These are phyloP conservation scores for Pleomassaria siparia DNA, from an alignment of 2,329 filamentous ascomycete genomes.

Conservation along the genomic window DNA sequence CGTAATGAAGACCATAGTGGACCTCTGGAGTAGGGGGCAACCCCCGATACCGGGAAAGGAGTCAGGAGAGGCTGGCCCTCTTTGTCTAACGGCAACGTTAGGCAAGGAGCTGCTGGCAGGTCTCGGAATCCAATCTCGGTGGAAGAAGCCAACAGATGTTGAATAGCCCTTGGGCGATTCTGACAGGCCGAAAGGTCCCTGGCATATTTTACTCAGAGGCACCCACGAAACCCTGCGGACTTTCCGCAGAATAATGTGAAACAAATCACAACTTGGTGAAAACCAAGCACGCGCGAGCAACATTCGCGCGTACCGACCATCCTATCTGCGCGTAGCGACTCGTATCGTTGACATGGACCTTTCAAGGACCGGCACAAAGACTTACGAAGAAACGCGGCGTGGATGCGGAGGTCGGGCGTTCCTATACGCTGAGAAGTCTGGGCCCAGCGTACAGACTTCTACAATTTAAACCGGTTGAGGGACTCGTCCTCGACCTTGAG, in stretches of 20 bases:
- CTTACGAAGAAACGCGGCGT: too few species aligned
- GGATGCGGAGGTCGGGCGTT: too few species aligned
- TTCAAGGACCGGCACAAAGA: too few species aligned
- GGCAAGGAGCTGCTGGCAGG: conserved; percentile 22
- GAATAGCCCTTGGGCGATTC: conserved; percentile 19
- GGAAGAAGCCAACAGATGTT: conserved; percentile 40
- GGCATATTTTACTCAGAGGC: conserved; percentile 34
- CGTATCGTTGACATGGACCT: too few species aligned
- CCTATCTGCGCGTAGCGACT: too few species aligned
- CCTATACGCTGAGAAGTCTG: neutral
- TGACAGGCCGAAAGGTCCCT: conserved; percentile 35
- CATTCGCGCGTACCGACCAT: too few species aligned
- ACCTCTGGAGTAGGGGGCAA: conserved; percentile 29
- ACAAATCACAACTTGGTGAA: too few species aligned
- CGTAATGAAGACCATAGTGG: conserved; percentile 9
- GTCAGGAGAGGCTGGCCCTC: conserved; percentile 26
- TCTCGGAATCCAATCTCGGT: conserved; percentile 22
- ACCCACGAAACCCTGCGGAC: conserved; percentile 13
- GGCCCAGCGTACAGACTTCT: too few species aligned
- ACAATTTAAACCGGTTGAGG: too few species aligned
- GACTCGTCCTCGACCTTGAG: neutral
- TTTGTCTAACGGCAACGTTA: conserved; percentile 11
- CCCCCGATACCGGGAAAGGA: conserved; percentile 25
- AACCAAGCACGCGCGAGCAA: too few species aligned
- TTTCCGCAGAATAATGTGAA: neutral